phyloP scores from a whole-genome alignment of 768 basidiomycete genomes.

The Dacryopinax primogenitus region DNA sequence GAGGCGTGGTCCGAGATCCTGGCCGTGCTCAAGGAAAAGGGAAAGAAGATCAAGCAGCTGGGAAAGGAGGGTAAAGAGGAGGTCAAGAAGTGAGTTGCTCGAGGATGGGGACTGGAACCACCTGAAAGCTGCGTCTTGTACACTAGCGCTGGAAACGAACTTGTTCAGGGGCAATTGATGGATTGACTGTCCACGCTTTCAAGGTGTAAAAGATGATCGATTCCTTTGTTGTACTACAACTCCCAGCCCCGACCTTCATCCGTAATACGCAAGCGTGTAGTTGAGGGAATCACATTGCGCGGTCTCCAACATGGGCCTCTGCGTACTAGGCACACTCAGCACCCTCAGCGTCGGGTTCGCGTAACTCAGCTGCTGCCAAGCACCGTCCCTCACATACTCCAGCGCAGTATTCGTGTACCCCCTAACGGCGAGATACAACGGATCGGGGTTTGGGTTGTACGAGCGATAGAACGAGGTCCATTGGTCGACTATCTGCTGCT shows the following conservation, averaged over 20 bases:
- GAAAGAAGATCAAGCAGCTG: conserved; percentile 23
- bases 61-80: conserved; percentile 21
- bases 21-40: conserved; percentile 26
- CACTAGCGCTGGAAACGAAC: background rate
- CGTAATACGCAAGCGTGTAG: background rate
- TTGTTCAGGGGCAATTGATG: background rate
- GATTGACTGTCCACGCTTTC: background rate
- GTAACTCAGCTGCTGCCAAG: conserved; percentile 29
- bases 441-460: conserved; percentile 37
- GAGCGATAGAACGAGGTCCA: conserved; percentile 40
- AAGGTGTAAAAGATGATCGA: background rate
- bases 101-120: background rate
- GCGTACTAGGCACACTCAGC: conserved; percentile 27
- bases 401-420: conserved; percentile 31
- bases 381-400: conserved; percentile 24
- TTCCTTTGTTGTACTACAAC: too few species aligned
- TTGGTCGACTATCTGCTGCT: conserved; percentile 33
- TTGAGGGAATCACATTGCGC: conserved; percentile 31
- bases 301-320: conserved; percentile 28
- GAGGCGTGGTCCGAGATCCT: conserved; percentile 26
- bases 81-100: conserved; percentile 8
- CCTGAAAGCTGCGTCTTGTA: background rate
- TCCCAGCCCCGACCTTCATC: too few species aligned
- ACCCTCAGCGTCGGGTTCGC: conserved; percentile 26
- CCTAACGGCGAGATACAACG: conserved; percentile 32